These are phyloP conservation scores for Ophiocordyceps unilateralis DNA, from an alignment of 2,329 filamentous ascomycete genomes.

Conservation along the genomic window DNA sequence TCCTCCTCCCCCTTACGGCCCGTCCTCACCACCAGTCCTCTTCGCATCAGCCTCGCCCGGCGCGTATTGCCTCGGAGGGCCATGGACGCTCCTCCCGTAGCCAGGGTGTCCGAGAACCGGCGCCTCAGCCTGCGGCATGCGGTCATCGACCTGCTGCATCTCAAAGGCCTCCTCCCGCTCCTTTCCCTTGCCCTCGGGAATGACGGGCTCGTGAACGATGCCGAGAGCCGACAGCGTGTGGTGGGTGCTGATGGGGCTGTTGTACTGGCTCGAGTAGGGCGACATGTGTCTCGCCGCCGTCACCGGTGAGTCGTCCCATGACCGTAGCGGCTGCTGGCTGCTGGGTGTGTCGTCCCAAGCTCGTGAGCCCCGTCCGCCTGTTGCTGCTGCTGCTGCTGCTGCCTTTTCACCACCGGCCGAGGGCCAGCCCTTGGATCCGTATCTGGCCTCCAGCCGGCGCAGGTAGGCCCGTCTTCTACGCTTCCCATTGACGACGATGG, in stretches of 20 bases:
- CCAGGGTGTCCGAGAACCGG: slow-evolving; percentile 29
- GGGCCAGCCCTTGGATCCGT: slow-evolving; percentile 23
- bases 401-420: slow-evolving; percentile 13
- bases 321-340: slow-evolving; percentile 20
- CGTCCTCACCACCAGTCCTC: background rate
- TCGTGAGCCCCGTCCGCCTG: slow-evolving; percentile 10
- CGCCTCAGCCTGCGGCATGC: slow-evolving; percentile 13
- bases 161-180: slow-evolving; percentile 26
- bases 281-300: slow-evolving; percentile 39
- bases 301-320: slow-evolving; percentile 17
- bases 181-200: slow-evolving; percentile 28
- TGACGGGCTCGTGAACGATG: background rate
- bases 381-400: slow-evolving; percentile 22
- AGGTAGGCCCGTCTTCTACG: slow-evolving; percentile 35
- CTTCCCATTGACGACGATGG: slow-evolving; percentile 38
- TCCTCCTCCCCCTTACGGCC: background rate
- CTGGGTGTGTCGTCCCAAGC: slow-evolving; percentile 37
- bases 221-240: slow-evolving; percentile 12
- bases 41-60: slow-evolving; percentile 1
- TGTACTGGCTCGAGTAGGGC: slow-evolving; percentile 42
- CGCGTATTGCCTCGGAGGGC: slow-evolving; percentile 7
- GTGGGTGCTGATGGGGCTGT: slow-evolving; percentile 33
- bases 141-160: slow-evolving; percentile 20
- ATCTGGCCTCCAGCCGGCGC: slow-evolving; percentile 25
- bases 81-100: slow-evolving; percentile 19